Base-by-base conservation (phyloP, 352 stramenopile species). In the Phytophthora ramorum region DNA sequence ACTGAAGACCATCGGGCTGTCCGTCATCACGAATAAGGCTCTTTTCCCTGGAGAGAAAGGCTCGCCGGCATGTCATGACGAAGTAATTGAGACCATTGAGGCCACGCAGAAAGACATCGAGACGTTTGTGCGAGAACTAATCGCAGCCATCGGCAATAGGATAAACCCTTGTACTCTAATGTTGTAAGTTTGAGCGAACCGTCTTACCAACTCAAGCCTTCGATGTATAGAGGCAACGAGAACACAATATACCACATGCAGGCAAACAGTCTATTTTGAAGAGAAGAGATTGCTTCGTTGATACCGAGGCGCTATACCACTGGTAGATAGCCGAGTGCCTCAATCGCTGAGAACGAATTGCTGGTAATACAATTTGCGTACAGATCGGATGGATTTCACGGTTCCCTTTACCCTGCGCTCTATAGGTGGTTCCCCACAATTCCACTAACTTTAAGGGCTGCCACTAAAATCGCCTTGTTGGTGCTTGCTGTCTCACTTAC, bases 1-100 rank as follows among this genome's bases (percentile, higher is more conserved):
- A 6, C 88, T 99, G 55, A 89, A 96, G 66, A 93, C 99, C 9
- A 78, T 99, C 37, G 97, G 92, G 14, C 67, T 99, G 28, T 98
- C 90, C 45, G 71, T 99, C 19, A 98, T 99, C 69, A 99, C 97
- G 16, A 99, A 99, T 77, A 92, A 90, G 63, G 84, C 86, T 30
- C 85, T 96, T 30, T 95, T 89, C 67, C 86, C 89, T 9, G 93
- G 90, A 16, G 77, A 97, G 52, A 87, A 92, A 20, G 80, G 81
- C 45, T 62, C 89, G 26, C 76, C 90, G 22, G 92, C 96, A 26
- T 97, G 81, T 41, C 96, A 99, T 76, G 80, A 93, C 32, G 96
- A 99, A 82, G 96, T 99, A 7, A 79, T 99, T 16, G 91, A 98
- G 43, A 92, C 95, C 3, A 94, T 85, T 7, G 64, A 90, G 50